Conservation (phyloP, 1,139 yeast genomes). For the Yamadazyma blattariae region DNA sequence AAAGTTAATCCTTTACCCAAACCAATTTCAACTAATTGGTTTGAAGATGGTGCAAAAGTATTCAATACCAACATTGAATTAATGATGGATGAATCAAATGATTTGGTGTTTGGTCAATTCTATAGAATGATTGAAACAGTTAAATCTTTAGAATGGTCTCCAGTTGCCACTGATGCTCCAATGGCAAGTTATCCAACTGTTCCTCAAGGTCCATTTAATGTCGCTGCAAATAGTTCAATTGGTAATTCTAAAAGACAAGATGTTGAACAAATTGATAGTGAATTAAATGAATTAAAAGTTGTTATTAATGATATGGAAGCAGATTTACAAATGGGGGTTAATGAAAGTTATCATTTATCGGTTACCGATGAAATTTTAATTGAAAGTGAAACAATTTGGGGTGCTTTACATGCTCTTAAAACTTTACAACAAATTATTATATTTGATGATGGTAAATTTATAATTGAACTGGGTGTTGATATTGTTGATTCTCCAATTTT, state of each 20-base stretch:
- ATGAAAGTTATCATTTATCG: constrained; percentile 36
- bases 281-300: constrained; percentile 9
- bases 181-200: neutral
- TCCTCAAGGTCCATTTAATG: neutral
- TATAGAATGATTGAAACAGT: constrained; percentile 16
- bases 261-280: neutral
- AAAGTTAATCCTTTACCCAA: constrained; percentile 15
- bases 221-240: too few species aligned
- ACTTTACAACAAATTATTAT: constrained; percentile 45
- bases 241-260: neutral
- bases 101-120: constrained; percentile 18
- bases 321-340: constrained; percentile 38
- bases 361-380: constrained; percentile 21
- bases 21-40: constrained; percentile 11
- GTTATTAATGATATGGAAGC: constrained; percentile 24
- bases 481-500: constrained; percentile 38
- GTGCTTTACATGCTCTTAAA: constrained; percentile 42
- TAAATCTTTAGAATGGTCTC: constrained; percentile 22
- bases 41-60: constrained; percentile 7
- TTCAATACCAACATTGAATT: constrained; percentile 10
- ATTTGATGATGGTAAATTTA: constrained; percentile 18
- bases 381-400: constrained; percentile 40
- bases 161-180: constrained; percentile 22
- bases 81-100: constrained; percentile 3
- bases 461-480: constrained; percentile 32